These are phyloP conservation scores for Microthlaspi erraticum DNA, from an alignment of 345 rosid species.

Conservation along the genomic window DNA sequence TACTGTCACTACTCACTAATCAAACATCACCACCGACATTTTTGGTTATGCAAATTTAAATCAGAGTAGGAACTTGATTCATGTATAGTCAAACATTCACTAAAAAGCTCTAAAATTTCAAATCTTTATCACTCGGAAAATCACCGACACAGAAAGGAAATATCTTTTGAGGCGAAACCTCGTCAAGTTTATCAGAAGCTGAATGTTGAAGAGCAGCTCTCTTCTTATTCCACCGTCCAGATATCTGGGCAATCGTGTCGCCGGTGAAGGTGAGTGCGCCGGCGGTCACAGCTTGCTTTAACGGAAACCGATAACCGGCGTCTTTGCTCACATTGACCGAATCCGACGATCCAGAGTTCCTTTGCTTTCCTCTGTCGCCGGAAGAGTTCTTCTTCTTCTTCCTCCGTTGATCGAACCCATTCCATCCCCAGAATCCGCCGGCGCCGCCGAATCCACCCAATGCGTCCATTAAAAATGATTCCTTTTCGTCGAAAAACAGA, in stretches of 20 bases:
- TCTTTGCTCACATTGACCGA: slow-evolving; percentile 48
- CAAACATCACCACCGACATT: slow-evolving; percentile 10
- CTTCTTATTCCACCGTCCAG: slow-evolving; percentile 52
- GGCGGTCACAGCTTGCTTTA: slow-evolving; percentile 84
- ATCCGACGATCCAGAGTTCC: slow-evolving; percentile 61
- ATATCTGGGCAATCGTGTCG: slow-evolving; percentile 79
- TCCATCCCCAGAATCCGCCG: slow-evolving; percentile 71
- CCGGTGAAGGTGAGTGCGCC: slow-evolving; percentile 80
- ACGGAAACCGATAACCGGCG: slow-evolving; percentile 64
- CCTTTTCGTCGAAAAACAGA: slow-evolving; percentile 16
- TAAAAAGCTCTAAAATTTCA: not conserved
- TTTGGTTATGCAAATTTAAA: not conserved
- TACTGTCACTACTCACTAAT: slow-evolving; percentile 20
- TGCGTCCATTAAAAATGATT: slow-evolving; percentile 57
- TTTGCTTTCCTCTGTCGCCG: slow-evolving; percentile 33
- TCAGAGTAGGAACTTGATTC: not conserved
- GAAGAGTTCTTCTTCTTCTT: slow-evolving; percentile 41
- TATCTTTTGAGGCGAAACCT: slow-evolving; percentile 38
- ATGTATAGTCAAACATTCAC: not conserved
- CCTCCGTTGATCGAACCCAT: slow-evolving; percentile 34
- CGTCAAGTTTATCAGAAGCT: slow-evolving; percentile 30
- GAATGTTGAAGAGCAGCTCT: slow-evolving; percentile 36
- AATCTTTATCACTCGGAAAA: slow-evolving; percentile 12
- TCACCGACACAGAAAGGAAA: not conserved
- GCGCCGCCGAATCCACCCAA: slow-evolving; percentile 53